Evolutionary conservation across 371 early-diverging fungal genomes (phyloP).

Genomic region (Mortierella sp.): DNA sequence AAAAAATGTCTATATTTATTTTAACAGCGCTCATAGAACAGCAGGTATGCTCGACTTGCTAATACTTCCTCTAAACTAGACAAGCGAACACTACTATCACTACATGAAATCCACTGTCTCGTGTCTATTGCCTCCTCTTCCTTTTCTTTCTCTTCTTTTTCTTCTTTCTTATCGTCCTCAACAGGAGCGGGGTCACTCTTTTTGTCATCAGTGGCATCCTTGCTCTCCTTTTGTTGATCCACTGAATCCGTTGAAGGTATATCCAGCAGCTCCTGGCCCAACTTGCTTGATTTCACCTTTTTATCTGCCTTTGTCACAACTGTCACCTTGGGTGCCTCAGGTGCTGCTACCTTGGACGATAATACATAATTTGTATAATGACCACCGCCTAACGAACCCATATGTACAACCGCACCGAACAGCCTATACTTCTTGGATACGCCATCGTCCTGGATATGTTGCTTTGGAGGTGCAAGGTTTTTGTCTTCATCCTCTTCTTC

Average conservation of each 20-base stretch:
- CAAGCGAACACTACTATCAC: constrained; percentile 42
- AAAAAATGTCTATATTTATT: not conserved
- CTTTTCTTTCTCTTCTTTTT: not conserved
- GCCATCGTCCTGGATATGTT: constrained; percentile 1
- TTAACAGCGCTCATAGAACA: constrained; percentile 58
- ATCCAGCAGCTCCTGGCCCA: constrained; percentile 18
- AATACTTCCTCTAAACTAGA: constrained; percentile 35
- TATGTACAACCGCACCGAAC: constrained; percentile 86
- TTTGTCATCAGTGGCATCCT: not conserved
- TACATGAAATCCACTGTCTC: constrained; percentile 45
- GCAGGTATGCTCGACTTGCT: constrained; percentile 43
- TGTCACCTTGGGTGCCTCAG: not conserved
- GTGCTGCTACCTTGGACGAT: constrained; percentile 41
- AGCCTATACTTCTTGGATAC: constrained; percentile 67
- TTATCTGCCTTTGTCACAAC: not conserved
- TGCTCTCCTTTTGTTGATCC: not conserved
- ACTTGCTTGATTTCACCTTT: constrained; percentile 7
- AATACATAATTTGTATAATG: constrained; percentile 80
- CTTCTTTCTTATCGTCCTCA: not conserved
- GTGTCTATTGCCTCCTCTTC: constrained; percentile 9
- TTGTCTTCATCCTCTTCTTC: constrained; percentile 33
- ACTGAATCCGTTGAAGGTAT: constrained; percentile 4
- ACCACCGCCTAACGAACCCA: constrained; percentile 81
- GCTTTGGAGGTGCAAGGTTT: not conserved
- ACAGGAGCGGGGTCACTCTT: not conserved